phyloP scores from a whole-genome alignment of 331 rosid species.

The Acacia pycnantha region DNA sequence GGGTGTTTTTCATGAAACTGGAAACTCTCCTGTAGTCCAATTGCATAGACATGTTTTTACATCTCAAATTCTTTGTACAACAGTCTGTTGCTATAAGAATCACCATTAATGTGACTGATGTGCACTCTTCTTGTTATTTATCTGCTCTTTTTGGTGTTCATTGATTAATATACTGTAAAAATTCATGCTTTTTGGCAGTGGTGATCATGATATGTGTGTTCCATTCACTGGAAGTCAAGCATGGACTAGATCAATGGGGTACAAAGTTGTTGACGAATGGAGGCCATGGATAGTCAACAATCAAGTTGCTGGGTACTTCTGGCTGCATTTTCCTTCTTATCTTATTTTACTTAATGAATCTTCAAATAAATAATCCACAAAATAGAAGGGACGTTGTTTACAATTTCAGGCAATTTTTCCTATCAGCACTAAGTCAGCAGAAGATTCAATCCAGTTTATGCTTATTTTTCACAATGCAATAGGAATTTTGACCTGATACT shows the following conservation, averaged over 20 bases:
- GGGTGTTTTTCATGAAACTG: neutral
- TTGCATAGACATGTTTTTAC: neutral
- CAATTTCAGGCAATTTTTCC: neutral
- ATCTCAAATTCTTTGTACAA: neutral
- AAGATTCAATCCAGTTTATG: neutral
- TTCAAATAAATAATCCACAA: neutral
- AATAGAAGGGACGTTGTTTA: neutral
- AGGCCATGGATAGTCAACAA: slow-evolving; percentile 59
- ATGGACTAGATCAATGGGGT: slow-evolving; percentile 72
- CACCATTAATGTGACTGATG: neutral
- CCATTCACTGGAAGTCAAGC: slow-evolving; percentile 75
- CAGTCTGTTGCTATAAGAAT: neutral
- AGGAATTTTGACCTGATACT: neutral
- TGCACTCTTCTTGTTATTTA: neutral
- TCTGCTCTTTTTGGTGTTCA: neutral
- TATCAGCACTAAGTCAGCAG: neutral
- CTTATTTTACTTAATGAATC: neutral
- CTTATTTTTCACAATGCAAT: neutral
- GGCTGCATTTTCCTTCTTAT: neutral
- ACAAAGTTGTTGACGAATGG: slow-evolving; percentile 66
- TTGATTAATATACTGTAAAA: neutral
- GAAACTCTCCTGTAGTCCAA: too few relatives aligned
- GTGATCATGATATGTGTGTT: slow-evolving; percentile 88
- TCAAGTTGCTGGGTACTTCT: slow-evolving; percentile 69
- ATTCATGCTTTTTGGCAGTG: slow-evolving; percentile 41